Evolutionary conservation across 768 basidiomycete genomes (phyloP), one percentile per base, ranked within the genome.

Genomic region (Tubosaeta sp.): DNA sequence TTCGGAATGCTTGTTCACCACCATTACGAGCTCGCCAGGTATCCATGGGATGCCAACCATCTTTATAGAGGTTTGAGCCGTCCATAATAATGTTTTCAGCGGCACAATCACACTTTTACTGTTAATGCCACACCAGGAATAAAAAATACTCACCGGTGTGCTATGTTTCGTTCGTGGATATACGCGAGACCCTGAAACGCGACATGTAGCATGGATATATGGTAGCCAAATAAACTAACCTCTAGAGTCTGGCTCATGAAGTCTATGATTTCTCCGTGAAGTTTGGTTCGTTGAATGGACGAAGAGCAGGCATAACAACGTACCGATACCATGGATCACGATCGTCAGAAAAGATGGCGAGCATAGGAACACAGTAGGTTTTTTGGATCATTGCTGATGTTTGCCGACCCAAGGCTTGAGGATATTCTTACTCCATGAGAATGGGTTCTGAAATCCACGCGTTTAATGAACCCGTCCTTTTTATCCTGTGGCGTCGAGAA

Each of bases 131-230:
- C 4, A 19, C n/a, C 14, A 4, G 1, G 27, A 16, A 5, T 18
- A 18, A 2, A 7, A 19, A 27, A 0, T 6, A 39, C 62, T 3
- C 52, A 71, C 73, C 71, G 54, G 49, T 73, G 71, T 6, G 66
- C 66, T n/a, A 74, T 60, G 31, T 61, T 57, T 40, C 65, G 61
- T 10, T 62, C 19, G 43, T 75, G 73, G 39, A 74, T 66, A 41
- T 69, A 75, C 13, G 55, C 56, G 1, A 73, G 48, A 2, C 70
- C 70, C 71, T 73, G 16, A 3, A n/a, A 11, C 0, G 1, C 3
- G 3, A n/a, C 0, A 16, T 11, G 58, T 2, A 58, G 29, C 19
- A 2, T 14, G 22, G 8, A 39, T 19, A 10, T 8, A 9, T 4
- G 8, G 4, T 3, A n/a, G n/a, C 19, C 6, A n/a, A 12, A 29